Conservation (phyloP, 306 rosid species). For the Vicia sativa region DNA sequence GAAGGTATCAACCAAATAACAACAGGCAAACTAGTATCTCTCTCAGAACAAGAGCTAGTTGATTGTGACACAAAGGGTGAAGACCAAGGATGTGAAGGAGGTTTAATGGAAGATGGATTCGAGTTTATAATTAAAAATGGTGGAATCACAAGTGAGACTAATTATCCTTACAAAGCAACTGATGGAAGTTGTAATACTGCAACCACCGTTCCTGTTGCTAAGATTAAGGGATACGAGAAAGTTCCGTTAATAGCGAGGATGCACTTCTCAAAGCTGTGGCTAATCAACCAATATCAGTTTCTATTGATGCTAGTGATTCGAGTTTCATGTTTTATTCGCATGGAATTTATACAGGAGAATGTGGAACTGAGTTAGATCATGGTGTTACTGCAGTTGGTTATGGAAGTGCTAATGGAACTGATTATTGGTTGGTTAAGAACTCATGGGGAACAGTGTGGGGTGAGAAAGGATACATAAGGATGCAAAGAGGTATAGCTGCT, state of each 20-base stretch:
- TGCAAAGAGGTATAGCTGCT: constrained; percentile 26
- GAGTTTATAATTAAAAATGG: constrained; percentile 36
- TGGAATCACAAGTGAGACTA: constrained; percentile 36
- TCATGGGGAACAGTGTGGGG: constrained; percentile 44
- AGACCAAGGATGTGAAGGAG: constrained; percentile 34
- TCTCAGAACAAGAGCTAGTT: constrained; percentile 38
- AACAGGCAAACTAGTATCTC: constrained; percentile 32
- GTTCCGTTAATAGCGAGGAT: constrained; percentile 35
- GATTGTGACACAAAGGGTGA: constrained; percentile 33
- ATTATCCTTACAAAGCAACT: constrained; percentile 36
- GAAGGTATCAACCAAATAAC: constrained; percentile 37
- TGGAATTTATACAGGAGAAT: constrained; percentile 32
- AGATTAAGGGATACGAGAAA: constrained; percentile 42
- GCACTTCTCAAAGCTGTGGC: constrained; percentile 36
- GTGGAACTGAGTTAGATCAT: constrained; percentile 43
- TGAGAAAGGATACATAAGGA: constrained; percentile 42
- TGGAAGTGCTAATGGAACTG: constrained; percentile 32
- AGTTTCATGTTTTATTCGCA: constrained; percentile 24
- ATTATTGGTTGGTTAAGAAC: constrained; percentile 44
- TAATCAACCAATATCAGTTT: constrained; percentile 42
- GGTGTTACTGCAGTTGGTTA: constrained; percentile 43
- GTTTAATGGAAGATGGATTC: constrained; percentile 33
- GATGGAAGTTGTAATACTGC: constrained; percentile 24
- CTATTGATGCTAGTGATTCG: constrained; percentile 30
- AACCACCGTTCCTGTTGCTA: background rate